Evolutionary conservation across 768 basidiomycete species (phyloP).

Genomic region (Tubosaeta sp.): DNA sequence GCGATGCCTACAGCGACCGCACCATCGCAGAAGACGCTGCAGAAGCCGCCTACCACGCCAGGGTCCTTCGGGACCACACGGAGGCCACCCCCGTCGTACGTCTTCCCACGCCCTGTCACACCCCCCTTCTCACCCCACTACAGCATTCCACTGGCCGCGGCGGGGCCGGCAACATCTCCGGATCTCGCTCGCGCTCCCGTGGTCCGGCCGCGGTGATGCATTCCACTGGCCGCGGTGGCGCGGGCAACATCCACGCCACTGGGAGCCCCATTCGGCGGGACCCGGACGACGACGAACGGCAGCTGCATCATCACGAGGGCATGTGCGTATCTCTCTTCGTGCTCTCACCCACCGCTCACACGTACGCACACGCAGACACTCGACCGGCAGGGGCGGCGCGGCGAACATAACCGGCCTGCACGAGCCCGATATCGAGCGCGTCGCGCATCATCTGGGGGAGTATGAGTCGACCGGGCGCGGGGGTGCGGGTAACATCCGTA

Average conservation of each 20-base stretch:
- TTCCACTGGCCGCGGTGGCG: slow-evolving; percentile 61
- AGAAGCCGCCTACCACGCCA: slow-evolving; percentile 23
- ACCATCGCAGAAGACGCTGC: slow-evolving; percentile 25
- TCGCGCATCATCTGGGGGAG: slow-evolving; percentile 20
- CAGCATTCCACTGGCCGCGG: slow-evolving; percentile 63
- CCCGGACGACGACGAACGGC: slow-evolving; percentile 35
- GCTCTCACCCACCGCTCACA: background rate
- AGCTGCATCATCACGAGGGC: slow-evolving; percentile 31
- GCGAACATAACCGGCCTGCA: slow-evolving; percentile 50
- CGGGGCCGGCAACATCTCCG: slow-evolving; percentile 57
- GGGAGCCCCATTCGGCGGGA: slow-evolving; percentile 12
- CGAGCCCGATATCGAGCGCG: slow-evolving; percentile 37
- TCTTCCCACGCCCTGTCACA: background rate
- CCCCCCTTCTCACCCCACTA: background rate
- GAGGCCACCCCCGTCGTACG: slow-evolving; percentile 35
- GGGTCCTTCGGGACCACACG: slow-evolving; percentile 23
- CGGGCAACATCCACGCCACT: slow-evolving; percentile 46
- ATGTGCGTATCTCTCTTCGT: slow-evolving; percentile 36
- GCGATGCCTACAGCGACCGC: slow-evolving; percentile 43
- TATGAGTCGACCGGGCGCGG: slow-evolving; percentile 52
- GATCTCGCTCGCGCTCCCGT: slow-evolving; percentile 47
- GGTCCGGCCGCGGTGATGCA: slow-evolving; percentile 34
- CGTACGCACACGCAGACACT: slow-evolving; percentile 47
- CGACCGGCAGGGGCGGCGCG: slow-evolving; percentile 64
- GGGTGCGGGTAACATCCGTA: slow-evolving; percentile 57